These are phyloP conservation scores for Marsdenia floribunda DNA, from an alignment of 257 asterid genomes.

Conservation along the genomic window DNA sequence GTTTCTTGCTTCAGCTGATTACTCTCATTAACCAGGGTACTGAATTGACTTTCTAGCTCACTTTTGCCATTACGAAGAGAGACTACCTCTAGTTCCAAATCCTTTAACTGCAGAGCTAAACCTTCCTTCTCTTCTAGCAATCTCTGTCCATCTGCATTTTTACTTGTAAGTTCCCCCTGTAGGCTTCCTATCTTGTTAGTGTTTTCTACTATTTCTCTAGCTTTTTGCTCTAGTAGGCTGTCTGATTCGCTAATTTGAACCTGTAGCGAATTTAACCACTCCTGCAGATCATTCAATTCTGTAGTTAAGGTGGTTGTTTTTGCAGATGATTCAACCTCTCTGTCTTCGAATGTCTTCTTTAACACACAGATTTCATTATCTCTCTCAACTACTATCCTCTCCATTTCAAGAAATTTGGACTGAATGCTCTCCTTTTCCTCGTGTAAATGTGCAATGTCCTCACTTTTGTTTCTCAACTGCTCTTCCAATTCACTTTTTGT, in stretches of 20 bases:
- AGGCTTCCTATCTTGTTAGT: constrained; percentile 41
- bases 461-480: constrained; percentile 38
- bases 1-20: constrained; percentile 18
- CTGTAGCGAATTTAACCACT: constrained; percentile 41
- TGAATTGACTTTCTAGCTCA: constrained; percentile 52
- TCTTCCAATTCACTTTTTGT: constrained; percentile 45
- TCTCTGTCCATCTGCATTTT: constrained; percentile 19
- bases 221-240: constrained; percentile 38
- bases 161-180: constrained; percentile 40
- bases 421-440: constrained; percentile 28
- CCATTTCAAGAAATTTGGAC: constrained; percentile 30
- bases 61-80: constrained; percentile 19
- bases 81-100: constrained; percentile 11
- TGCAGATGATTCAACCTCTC: constrained; percentile 39
- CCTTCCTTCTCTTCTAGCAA: constrained; percentile 16
- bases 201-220: constrained; percentile 40
- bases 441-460: constrained; percentile 35
- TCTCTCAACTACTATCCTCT: constrained; percentile 13
- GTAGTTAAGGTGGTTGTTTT: constrained; percentile 29
- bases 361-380: constrained; percentile 31
- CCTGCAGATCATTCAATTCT: constrained; percentile 37
- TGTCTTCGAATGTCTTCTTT: constrained; percentile 35
- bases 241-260: constrained; percentile 48
- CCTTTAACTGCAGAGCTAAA: constrained; percentile 16
- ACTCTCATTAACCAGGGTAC: constrained; percentile 34